A percentile compares a stretch with the other conserved stretches of the same genome.
phyloP scores from a whole-genome alignment of 345 rosid genomes.

The Acer saccharum region DNA sequence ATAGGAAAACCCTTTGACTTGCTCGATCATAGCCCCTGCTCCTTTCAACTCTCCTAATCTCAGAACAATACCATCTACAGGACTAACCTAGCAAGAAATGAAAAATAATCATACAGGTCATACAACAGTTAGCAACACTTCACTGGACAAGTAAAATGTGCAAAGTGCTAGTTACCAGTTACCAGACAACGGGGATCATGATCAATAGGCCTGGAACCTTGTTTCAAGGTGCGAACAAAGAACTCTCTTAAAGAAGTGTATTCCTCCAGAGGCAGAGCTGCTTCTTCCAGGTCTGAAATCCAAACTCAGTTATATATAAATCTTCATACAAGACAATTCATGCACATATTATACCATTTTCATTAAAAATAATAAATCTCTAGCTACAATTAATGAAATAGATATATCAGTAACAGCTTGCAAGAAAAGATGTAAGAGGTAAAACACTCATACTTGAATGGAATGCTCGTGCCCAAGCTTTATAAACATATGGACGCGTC shows the following conservation, averaged over 20 bases:
- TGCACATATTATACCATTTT: background rate
- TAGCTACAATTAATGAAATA: background rate
- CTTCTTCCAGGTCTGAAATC: conserved; percentile 81
- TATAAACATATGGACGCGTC: conserved; percentile 81
- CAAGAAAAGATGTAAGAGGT: conserved; percentile 12
- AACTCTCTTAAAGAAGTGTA: conserved; percentile 83
- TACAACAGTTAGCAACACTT: conserved; percentile 24
- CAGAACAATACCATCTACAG: conserved; percentile 87
- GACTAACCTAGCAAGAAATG: conserved; percentile 65
- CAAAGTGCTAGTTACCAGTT: conserved; percentile 71
- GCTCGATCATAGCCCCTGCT: conserved; percentile 86
- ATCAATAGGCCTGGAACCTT: conserved; percentile 90
- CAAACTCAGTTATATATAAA: conserved; percentile 13
- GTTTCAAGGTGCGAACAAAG: conserved; percentile 82
- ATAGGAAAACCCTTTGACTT: conserved; percentile 94
- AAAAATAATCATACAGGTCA: conserved; percentile 10
- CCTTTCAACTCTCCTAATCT: conserved; percentile 84
- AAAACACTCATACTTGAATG: conserved; percentile 68
- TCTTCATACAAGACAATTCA: conserved; percentile 4
- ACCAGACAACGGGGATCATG: conserved; percentile 90
- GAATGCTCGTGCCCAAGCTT: conserved; percentile 94
- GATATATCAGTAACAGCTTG: background rate
- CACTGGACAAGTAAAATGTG: conserved; percentile 26
- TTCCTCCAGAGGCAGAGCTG: conserved; percentile 77
- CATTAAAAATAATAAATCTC: conserved; percentile 3